Evolutionary conservation across 805 yeast genomes (phyloP), one percentile per base, ranked within the genome.

Genomic region (Citeromyces nyonsensis): DNA sequence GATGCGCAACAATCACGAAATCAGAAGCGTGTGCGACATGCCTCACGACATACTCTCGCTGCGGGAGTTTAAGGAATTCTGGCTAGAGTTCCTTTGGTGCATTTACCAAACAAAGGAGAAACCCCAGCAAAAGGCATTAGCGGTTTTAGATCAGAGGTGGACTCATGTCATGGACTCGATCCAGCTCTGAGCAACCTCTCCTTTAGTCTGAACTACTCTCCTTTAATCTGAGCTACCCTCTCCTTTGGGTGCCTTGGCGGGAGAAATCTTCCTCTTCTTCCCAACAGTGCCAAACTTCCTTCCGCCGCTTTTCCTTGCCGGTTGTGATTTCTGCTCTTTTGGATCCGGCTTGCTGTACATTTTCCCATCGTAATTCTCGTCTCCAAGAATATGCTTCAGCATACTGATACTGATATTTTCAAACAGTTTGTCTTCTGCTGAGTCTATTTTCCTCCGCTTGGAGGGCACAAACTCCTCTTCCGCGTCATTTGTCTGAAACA

Each of bases 81-180:
- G 86, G 86, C 37, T 49, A 3, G 47, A 51, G 3, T 52, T 67
- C 0, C 47, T 76, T 29, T 38, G 42, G 2, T 52, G 54, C 1
- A 44, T 75, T 6, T 74, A 72, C 40, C 24, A 38, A 9, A 52
- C 55, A 27, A 45, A 66, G 28, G 51, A 41, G 12, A 38, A 36
- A 0, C 33, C 29, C 0, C 65, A 62, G 22, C 44, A 48, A 12
- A 13, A 32, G 2, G 55, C 59, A 5, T 42, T 69, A 22, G 42
- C 29, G 10, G 11, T 10, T 14, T 13, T 27, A 27, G 18, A 15
- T 27, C 22, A 15, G 3, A 27, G 29, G 10, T 27, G 29, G 29
- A n/a, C 18, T 15, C 22, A 15, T 13, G 18, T 27, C 7, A 18
- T 18, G 7, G 22, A 27, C 10, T n/a, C 29, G 10, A 9, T 13